Conservation (phyloP, 805 yeast species). For the Sungouiozyma ichnusensis region DNA sequence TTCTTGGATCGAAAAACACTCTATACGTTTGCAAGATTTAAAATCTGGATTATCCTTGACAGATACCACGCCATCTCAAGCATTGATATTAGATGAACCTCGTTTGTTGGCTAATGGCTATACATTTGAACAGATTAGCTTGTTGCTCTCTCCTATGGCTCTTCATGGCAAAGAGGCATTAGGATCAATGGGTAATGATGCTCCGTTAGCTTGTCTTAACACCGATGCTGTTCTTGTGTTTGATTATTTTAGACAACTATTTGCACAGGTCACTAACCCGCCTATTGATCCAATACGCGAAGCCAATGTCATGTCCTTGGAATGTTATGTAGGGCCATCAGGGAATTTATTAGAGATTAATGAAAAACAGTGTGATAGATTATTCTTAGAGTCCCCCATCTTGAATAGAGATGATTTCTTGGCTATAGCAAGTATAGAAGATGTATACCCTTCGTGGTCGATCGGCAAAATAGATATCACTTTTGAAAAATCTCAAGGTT, state of each 20-base stretch:
- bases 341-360: slow-evolving; percentile 86
- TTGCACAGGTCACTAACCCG: slow-evolving; percentile 98
- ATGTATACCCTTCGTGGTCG: slow-evolving; percentile 80
- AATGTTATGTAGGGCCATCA: slow-evolving; percentile 97
- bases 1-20: slow-evolving; percentile 79
- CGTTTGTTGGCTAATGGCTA: slow-evolving; percentile 81
- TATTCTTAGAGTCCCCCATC: slow-evolving; percentile 75
- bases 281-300: slow-evolving; percentile 98
- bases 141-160: slow-evolving; percentile 90
- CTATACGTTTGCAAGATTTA: slow-evolving; percentile 65
- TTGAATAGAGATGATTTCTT: slow-evolving; percentile 60
- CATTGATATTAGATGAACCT: slow-evolving; percentile 63
- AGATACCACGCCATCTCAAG: slow-evolving; percentile 14
- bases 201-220: slow-evolving; percentile 88
- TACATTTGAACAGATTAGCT: slow-evolving; percentile 83
- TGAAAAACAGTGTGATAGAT: slow-evolving; percentile 82
- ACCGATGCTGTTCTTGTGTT: slow-evolving; percentile 84
- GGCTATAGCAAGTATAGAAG: slow-evolving; percentile 63
- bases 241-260: slow-evolving; percentile 90
- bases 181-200: slow-evolving; percentile 98
- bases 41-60: slow-evolving; percentile 11
- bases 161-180: slow-evolving; percentile 82
- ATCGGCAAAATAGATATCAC: slow-evolving; percentile 79
- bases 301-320: slow-evolving; percentile 91
- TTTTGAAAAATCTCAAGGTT: slow-evolving; percentile 71